A percentile compares a stretch with the other conserved stretches of the same genome.
Conservation (phyloP, 2,329 filamentous ascomycete species). For the Huntiella abstrusa region DNA sequence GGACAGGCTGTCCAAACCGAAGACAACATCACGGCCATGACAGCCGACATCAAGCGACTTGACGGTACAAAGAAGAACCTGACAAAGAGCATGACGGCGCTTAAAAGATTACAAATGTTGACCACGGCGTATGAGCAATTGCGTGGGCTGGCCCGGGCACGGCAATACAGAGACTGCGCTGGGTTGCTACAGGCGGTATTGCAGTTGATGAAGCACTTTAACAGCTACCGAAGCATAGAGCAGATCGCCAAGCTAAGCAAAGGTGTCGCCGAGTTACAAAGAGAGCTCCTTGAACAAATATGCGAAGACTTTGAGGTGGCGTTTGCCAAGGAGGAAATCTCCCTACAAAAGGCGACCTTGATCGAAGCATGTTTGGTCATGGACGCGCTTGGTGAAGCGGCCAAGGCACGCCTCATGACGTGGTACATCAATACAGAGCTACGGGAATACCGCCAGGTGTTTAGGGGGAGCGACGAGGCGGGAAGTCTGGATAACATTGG, state of each 20-base stretch:
- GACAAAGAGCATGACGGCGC: constrained; percentile 89
- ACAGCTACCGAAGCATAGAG: constrained; percentile 91
- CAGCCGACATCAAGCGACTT: constrained; percentile 90
- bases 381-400: constrained; percentile 81
- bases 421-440: constrained; percentile 99
- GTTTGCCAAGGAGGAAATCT: constrained; percentile 75
- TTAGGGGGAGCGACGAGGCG: constrained; percentile 89
- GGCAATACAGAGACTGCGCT: constrained; percentile 89
- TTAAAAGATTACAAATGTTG: constrained; percentile 95
- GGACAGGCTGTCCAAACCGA: constrained; percentile 81
- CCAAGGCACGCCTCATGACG: constrained; percentile 61
- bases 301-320: constrained; percentile 96
- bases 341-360: constrained; percentile 47
- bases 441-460: constrained; percentile 87
- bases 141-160: constrained; percentile 57
- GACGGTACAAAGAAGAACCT: constrained; percentile 94
- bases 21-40: constrained; percentile 94
- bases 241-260: constrained; percentile 88
- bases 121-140: constrained; percentile 98
- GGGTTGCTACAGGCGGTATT: constrained; percentile 86
- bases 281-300: constrained; percentile 88
- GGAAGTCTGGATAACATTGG: constrained; percentile 94
- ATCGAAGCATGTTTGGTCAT: constrained; percentile 83
- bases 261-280: constrained; percentile 82
- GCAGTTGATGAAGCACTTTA: constrained; percentile 97